phyloP scores from a whole-genome alignment of 176 grass and related monocot genomes.

The Oryza nivara region DNA sequence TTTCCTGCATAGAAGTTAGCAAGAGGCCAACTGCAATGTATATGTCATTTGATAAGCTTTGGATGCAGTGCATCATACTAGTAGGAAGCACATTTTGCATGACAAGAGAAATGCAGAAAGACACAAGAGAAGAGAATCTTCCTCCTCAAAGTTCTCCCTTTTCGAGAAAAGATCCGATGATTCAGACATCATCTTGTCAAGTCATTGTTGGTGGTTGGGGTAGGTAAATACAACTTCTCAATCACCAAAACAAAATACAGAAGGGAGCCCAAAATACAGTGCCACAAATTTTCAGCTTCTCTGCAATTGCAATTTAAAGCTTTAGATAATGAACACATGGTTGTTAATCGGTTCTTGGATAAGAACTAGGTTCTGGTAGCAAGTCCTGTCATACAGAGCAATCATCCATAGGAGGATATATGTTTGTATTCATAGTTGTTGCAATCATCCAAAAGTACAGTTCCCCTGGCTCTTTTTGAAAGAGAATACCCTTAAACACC shows the following conservation, averaged over 20 bases:
- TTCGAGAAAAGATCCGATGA: constrained; percentile 17
- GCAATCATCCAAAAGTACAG: constrained; percentile 16
- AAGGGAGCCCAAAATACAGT: not conserved
- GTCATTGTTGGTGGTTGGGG: not conserved
- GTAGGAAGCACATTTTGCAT: constrained; percentile 29
- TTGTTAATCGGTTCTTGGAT: constrained; percentile 4
- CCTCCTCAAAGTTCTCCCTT: constrained; percentile 19
- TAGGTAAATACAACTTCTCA: constrained; percentile 17
- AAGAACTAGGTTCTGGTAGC: constrained; percentile 12
- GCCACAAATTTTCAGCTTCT: not conserved
- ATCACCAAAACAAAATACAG: constrained; percentile 7
- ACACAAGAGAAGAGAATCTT: constrained; percentile 32
- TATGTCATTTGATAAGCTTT: constrained; percentile 14
- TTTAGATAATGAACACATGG: constrained; percentile 16
- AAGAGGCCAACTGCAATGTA: constrained; percentile 3
- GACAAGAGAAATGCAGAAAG: constrained; percentile 17
- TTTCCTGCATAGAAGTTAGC: not conserved
- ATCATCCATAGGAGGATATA: not conserved
- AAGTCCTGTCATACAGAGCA: constrained; percentile 21
- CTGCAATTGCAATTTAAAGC: not conserved
- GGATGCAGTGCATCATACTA: constrained; percentile 2
- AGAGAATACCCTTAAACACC: not conserved
- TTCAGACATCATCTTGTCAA: constrained; percentile 24
- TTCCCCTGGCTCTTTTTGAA: not conserved
- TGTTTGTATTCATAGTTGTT: constrained; percentile 1